phyloP scores from a whole-genome alignment of 768 basidiomycete genomes.

The Hypsizygus marmoreus region DNA sequence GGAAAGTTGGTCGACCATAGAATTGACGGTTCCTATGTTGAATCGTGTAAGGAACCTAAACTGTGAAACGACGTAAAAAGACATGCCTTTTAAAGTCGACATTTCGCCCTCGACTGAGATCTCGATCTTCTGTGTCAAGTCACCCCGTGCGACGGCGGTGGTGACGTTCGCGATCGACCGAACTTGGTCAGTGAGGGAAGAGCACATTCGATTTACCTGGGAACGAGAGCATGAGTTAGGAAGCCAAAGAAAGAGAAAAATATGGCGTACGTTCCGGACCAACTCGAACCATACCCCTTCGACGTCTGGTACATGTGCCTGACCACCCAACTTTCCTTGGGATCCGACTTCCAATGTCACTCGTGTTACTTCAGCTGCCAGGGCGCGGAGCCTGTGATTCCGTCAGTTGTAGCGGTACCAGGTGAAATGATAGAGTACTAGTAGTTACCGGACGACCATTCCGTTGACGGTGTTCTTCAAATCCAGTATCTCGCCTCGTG shows the following conservation, averaged over 20 bases:
- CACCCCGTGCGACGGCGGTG: conserved; percentile 87
- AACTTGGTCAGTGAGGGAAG: conserved; percentile 77
- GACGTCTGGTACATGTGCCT: conserved; percentile 85
- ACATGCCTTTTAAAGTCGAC: conserved; percentile 66
- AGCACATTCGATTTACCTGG: conserved; percentile 81
- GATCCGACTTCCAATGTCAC: conserved; percentile 86
- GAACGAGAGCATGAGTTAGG: not conserved
- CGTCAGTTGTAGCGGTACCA: conserved; percentile 36
- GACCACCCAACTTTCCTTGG: conserved; percentile 87
- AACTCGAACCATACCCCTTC: conserved; percentile 91
- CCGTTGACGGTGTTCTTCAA: conserved; percentile 68
- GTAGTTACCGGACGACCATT: conserved; percentile 50
- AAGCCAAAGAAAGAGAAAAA: not conserved
- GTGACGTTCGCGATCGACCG: conserved; percentile 85
- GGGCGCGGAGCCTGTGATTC: conserved; percentile 47
- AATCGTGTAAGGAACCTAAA: not conserved
- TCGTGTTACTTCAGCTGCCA: conserved; percentile 82
- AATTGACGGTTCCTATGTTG: conserved; percentile 68
- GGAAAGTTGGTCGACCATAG: conserved; percentile 91
- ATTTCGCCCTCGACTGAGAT: conserved; percentile 89
- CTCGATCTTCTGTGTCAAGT: conserved; percentile 91
- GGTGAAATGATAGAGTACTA: not conserved
- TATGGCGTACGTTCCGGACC: conserved; percentile 63
- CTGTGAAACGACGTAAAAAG: not conserved
- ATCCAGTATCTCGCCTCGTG: conserved; percentile 86